These are phyloP conservation scores for Brettanomyces naardenensis DNA, from an alignment of 805 yeast genomes.

Conservation along the genomic window DNA sequence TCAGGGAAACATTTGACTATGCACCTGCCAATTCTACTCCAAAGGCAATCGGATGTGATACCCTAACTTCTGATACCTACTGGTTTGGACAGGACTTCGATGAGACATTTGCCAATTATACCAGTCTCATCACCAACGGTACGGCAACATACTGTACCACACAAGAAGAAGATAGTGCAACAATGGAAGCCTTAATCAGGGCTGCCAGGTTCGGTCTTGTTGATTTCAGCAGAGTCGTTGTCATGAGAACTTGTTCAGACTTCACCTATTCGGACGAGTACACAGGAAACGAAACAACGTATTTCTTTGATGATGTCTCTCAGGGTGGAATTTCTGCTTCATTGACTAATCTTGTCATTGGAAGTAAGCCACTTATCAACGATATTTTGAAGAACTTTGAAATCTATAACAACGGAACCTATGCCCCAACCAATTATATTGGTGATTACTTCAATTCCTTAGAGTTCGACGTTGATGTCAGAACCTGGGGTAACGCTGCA, in stretches of 20 bases:
- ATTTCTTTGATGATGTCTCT: constrained; percentile 39
- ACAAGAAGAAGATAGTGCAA: constrained; percentile 63
- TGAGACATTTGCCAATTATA: constrained; percentile 40
- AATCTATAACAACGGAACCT: constrained; percentile 25
- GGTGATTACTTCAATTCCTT: constrained; percentile 56
- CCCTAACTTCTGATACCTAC: constrained; percentile 52
- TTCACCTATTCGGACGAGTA: constrained; percentile 36
- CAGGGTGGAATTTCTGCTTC: constrained; percentile 48
- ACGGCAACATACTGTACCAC: constrained; percentile 52
- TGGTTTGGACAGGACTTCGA: constrained; percentile 47
- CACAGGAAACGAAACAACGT: constrained; percentile 33
- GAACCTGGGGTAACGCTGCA: constrained; percentile 13
- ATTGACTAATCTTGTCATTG: constrained; percentile 41
- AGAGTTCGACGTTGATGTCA: constrained; percentile 28
- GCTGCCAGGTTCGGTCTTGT: constrained; percentile 45
- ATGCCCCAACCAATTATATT: constrained; percentile 42
- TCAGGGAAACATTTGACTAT: constrained; percentile 40
- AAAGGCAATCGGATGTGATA: constrained; percentile 44
- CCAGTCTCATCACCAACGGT: constrained; percentile 47
- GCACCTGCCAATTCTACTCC: constrained; percentile 46
- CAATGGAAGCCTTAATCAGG: constrained; percentile 51
- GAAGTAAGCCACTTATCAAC: constrained; percentile 45
- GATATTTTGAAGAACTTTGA: constrained; percentile 48
- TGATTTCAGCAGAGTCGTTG: constrained; percentile 48
- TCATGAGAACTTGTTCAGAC: constrained; percentile 56